Conservation (phyloP, 805 yeast species). For the Metschnikowia matae region DNA sequence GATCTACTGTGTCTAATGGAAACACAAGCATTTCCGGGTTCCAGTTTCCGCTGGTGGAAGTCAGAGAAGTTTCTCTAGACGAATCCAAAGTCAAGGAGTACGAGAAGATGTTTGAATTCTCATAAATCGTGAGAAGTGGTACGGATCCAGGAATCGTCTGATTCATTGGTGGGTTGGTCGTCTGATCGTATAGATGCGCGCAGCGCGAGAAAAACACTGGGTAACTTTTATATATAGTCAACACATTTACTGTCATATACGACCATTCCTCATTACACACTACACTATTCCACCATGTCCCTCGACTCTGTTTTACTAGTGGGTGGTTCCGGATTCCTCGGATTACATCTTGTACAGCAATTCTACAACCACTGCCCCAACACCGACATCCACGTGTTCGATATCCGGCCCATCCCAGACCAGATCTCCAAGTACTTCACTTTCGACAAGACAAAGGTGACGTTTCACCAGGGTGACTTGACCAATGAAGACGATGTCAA, state of each 20-base stretch:
- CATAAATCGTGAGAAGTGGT: background rate
- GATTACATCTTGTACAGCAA: slow-evolving; percentile 85
- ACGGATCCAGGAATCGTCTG: background rate
- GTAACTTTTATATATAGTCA: slow-evolving; percentile 1
- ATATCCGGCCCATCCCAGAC: slow-evolving; percentile 83
- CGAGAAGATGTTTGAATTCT: slow-evolving; percentile 27
- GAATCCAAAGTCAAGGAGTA: slow-evolving; percentile 24
- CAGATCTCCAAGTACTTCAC: slow-evolving; percentile 67
- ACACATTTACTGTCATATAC: slow-evolving; percentile 1
- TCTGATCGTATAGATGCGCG: slow-evolving; percentile 5
- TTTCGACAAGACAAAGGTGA: slow-evolving; percentile 56
- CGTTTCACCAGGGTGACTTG: slow-evolving; percentile 76
- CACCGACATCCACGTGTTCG: slow-evolving; percentile 81
- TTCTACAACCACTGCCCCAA: slow-evolving; percentile 62
- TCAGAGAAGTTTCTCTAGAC: slow-evolving; percentile 20
- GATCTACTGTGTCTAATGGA: background rate
- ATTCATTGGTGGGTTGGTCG: background rate
- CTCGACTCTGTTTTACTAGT: slow-evolving; percentile 66
- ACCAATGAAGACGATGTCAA: slow-evolving; percentile 68
- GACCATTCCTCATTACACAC: background rate
- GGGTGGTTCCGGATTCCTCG: slow-evolving; percentile 97
- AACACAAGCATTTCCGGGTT: slow-evolving; percentile 3
- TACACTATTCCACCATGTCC: slow-evolving; percentile 7
- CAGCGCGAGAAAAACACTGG: slow-evolving; percentile 4
- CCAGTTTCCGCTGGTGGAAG: slow-evolving; percentile 24